Evolutionary conservation across 2,329 filamentous ascomycete genomes (phyloP), one percentile per base, ranked within the genome.

Genomic region (Colletotrichum tropicale): DNA sequence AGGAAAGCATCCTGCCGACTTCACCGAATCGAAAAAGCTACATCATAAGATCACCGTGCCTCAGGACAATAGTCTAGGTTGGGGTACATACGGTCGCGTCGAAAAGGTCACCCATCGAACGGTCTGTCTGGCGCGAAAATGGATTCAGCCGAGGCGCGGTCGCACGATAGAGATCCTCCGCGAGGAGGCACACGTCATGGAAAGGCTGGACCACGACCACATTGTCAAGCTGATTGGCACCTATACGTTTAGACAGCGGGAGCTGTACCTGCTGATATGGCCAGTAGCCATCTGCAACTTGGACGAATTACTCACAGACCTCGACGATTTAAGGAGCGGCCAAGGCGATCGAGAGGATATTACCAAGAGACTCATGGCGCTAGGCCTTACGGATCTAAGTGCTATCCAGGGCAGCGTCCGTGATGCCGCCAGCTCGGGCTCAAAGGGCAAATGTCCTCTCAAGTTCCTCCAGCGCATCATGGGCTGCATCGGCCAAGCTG

Each of bases 281-380:
- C 88, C 87, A 13, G 87, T 85, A 30, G 88, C 87, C 24, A 82
- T 86, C 8, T 89, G 87, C 81, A 88, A 87, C 76, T 79, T 89
- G 52, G 82, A 82, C 70, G 81, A 78, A 36, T 81, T 89, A 12
- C 82, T 89, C 21, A 82, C 85, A 58, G 87, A 89, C 75, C 78
- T 89, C 15, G 86, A 88, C 32, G 79, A 78, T 21, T 78, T 89
- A 32, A 83, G 83, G n/a, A 78, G 80, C 4, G 83, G 83, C 15
- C 80, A 84, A 15, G 85, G 84, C 12, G 86, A 86, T 65, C 82
- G 84, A 6, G 85, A 87, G 32, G 85, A 86, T 52, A 85, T 86
- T 5, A 75, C 85, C 6, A 83, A 81, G 70, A 80, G 86, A 10
- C 80, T 89, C 3, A 75, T 82, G 24, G 81, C 80, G 0, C 80